Percentiles rank a stretch among this genome's conserved stretches.
Conservation (phyloP, 139 green algal species). For the Raphidocelis subcapitata region DNA sequence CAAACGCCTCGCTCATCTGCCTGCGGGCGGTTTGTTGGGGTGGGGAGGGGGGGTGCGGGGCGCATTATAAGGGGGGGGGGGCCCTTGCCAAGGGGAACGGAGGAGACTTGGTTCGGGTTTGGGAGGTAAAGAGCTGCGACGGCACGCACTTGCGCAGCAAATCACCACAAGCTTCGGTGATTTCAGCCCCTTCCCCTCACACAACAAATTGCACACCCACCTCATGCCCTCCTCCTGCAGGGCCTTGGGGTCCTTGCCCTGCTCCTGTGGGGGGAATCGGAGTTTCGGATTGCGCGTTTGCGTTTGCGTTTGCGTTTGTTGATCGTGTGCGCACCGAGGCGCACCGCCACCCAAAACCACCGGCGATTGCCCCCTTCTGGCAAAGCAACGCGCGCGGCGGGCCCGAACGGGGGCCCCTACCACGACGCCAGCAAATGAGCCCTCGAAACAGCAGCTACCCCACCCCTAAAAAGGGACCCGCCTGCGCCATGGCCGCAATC, state of each 20-base stretch:
- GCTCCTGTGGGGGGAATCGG: not conserved
- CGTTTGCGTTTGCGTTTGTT: too few species aligned
- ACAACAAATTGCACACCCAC: conserved; percentile 1
- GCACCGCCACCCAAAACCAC: too few species aligned
- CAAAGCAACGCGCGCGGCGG: too few species aligned
- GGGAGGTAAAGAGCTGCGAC: not conserved
- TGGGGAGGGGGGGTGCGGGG: not conserved
- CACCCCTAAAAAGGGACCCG: too few species aligned
- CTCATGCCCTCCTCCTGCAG: not conserved
- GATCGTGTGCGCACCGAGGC: too few species aligned
- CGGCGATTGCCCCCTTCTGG: too few species aligned
- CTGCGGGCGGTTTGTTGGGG: not conserved
- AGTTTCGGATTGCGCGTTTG: conserved; percentile 11
- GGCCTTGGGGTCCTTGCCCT: not conserved
- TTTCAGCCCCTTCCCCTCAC: not conserved
- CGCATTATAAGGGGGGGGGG: not conserved
- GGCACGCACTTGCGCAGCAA: not conserved
- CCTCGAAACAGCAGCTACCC: too few species aligned
- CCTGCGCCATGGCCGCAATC: conserved; percentile 58
- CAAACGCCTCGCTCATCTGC: too few species aligned
- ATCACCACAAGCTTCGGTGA: too few species aligned
- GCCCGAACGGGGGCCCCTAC: too few species aligned
- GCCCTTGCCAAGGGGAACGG: not conserved
- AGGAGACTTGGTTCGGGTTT: not conserved
- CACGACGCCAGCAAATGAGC: too few species aligned